Evolutionary conservation across 805 yeast genomes (phyloP).

Genomic region (Priceomyces castillae): DNA sequence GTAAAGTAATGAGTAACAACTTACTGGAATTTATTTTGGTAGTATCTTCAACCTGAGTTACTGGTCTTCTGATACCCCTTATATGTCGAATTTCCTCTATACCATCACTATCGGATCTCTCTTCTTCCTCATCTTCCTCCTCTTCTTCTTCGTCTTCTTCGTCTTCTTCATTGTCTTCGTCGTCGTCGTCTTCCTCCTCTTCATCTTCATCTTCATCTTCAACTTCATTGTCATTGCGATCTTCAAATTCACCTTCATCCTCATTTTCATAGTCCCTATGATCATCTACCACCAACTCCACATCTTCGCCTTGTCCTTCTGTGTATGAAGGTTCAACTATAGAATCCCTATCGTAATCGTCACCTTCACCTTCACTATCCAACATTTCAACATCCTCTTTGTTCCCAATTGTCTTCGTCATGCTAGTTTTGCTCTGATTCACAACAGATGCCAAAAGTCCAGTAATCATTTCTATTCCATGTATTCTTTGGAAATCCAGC

Average conservation of each 20-base stretch:
- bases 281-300: slow-evolving; percentile 11
- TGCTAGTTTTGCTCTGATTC: slow-evolving; percentile 46
- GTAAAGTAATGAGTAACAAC: slow-evolving; percentile 50
- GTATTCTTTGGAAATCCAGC: slow-evolving; percentile 29
- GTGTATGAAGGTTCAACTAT: not conserved
- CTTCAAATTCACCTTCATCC: slow-evolving; percentile 7
- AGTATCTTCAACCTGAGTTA: slow-evolving; percentile 11
- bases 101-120: not conserved
- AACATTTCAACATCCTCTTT: slow-evolving; percentile 4
- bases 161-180: not conserved
- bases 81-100: slow-evolving; percentile 2
- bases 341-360: not conserved
- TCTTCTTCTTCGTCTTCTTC: slow-evolving; percentile 8
- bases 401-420: slow-evolving; percentile 12
- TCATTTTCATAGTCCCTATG: slow-evolving; percentile 9
- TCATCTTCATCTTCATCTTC: slow-evolving; percentile 6
- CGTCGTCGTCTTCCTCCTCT: slow-evolving; percentile 4
- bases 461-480: slow-evolving; percentile 35
- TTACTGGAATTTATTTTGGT: slow-evolving; percentile 31
- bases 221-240: slow-evolving; percentile 6
- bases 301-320: not conserved
- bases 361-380: slow-evolving; percentile 4
- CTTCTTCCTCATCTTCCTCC: slow-evolving; percentile 5
- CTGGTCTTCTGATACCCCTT: not conserved
- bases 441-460: slow-evolving; percentile 58